These are phyloP conservation scores for Larix kaempferi DNA, from an alignment of 75 land plant genomes.

Conservation along the genomic window DNA sequence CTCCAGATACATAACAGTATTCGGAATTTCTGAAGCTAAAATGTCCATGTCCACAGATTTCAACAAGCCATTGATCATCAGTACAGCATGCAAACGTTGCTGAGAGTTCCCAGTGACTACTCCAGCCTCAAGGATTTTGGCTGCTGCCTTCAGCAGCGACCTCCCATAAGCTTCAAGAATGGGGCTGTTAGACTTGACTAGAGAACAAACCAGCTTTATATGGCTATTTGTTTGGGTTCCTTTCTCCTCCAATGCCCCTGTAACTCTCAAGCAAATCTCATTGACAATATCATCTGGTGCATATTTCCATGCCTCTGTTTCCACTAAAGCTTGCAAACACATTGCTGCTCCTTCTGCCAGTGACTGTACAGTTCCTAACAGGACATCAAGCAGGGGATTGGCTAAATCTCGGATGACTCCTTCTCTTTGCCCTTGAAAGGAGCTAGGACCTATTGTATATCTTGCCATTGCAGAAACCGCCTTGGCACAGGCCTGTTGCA, in stretches of 20 bases:
- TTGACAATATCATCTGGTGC: conserved; percentile 64
- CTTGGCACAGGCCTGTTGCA: conserved; percentile 82
- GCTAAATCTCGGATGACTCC: conserved; percentile 53
- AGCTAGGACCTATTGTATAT: conserved; percentile 63
- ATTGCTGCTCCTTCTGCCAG: conserved; percentile 77
- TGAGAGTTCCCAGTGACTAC: conserved; percentile 43
- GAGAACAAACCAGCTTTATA: conserved; percentile 65
- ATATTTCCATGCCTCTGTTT: conserved; percentile 76
- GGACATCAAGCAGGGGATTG: conserved; percentile 54
- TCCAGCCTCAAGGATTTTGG: conserved; percentile 37
- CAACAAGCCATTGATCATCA: conserved; percentile 61
- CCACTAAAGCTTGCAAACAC: conserved; percentile 85
- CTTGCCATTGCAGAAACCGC: conserved; percentile 72
- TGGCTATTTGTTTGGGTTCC: conserved; percentile 59
- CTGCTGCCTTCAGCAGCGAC: conserved; percentile 47
- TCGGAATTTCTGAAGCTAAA: too few species aligned
- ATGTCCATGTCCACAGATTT: conserved; percentile 45
- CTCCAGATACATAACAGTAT: conserved; percentile 51
- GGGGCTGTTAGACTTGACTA: conserved; percentile 48
- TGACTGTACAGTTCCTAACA: conserved; percentile 60
- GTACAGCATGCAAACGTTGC: conserved; percentile 57
- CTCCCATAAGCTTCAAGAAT: conserved; percentile 58
- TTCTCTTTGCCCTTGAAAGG: conserved; percentile 32
- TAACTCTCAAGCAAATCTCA: conserved; percentile 48
- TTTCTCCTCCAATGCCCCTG: conserved; percentile 68